phyloP scores from a whole-genome alignment of 257 asterid species.

The Catharanthus roseus region DNA sequence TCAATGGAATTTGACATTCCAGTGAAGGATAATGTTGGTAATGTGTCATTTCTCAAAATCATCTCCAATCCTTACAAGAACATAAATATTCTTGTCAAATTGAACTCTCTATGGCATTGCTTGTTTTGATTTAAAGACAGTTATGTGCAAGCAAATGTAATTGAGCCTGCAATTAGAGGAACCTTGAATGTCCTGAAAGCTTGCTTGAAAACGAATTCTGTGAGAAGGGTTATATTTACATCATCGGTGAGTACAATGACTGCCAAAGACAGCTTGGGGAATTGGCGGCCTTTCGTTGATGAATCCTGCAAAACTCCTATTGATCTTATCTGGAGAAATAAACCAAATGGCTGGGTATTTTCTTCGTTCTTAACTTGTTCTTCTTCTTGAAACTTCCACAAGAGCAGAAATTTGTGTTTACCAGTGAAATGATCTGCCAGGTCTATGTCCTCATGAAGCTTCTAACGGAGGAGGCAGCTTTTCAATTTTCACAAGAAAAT shows the following conservation, averaged over 20 bases:
- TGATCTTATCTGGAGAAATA: constrained; percentile 45
- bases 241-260: constrained; percentile 79
- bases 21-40: constrained; percentile 43
- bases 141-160: constrained; percentile 37
- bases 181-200: constrained; percentile 65
- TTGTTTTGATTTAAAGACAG: constrained; percentile 33
- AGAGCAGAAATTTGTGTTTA: background rate
- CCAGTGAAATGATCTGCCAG: constrained; percentile 23
- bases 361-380: background rate
- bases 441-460: constrained; percentile 63
- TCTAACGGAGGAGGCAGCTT: constrained; percentile 68
- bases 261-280: constrained; percentile 58
- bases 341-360: constrained; percentile 85
- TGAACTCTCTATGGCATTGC: background rate
- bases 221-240: constrained; percentile 55
- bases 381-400: background rate
- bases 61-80: background rate
- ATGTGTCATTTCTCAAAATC: background rate
- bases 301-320: constrained; percentile 55
- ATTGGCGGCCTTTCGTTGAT: constrained; percentile 54
- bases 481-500: constrained; percentile 57
- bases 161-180: constrained; percentile 66
- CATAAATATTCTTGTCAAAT: background rate
- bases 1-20: constrained; percentile 67
- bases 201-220: constrained; percentile 46